Evolutionary conservation across 805 yeast genomes (phyloP).

Genomic region (Starmerella tilneyi): DNA sequence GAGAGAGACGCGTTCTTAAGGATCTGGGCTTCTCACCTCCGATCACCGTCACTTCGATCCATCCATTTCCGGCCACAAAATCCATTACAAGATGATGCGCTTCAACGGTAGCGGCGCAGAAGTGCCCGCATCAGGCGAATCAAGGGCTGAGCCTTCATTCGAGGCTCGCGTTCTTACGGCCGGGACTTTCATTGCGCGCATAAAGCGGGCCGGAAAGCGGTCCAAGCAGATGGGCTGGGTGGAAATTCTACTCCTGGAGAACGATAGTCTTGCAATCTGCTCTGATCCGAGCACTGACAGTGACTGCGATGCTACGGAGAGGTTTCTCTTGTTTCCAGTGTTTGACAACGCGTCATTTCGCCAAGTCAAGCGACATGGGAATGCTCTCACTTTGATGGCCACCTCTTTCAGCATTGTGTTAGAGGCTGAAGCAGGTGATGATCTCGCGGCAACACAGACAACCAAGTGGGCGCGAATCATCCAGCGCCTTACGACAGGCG

Average conservation of each 20-base stretch:
- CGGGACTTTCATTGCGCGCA: conserved; percentile 16
- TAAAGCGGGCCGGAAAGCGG: conserved; percentile 18
- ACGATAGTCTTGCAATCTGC: conserved; percentile 19
- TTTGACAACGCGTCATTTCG: conserved; percentile 18
- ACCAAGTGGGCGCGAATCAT: conserved; percentile 22
- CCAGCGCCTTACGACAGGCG: conserved; percentile 12
- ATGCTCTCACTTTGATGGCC: conserved; percentile 17
- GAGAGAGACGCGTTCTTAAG: not conserved
- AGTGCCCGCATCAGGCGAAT: conserved; percentile 14
- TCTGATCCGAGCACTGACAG: conserved; percentile 5
- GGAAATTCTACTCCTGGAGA: conserved; percentile 15
- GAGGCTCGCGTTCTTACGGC: conserved; percentile 2
- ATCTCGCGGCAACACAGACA: conserved; percentile 2
- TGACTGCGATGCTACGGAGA: not conserved
- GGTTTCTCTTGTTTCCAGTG: conserved; percentile 17
- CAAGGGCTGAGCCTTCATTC: conserved; percentile 3
- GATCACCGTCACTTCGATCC: not conserved
- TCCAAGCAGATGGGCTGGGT: conserved; percentile 16
- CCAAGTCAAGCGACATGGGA: conserved; percentile 22
- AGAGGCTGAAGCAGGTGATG: conserved; percentile 14
- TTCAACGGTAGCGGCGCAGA: conserved; percentile 16
- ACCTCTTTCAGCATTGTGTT: conserved; percentile 10
- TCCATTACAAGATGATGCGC: conserved; percentile 8
- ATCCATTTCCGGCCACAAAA: not conserved
- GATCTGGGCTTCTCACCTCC: not conserved